A percentile compares a stretch with the other conserved stretches of the same genome.
Conservation (phyloP, 192 early-diverging fungal species). For the Backusella liffmaniae region DNA sequence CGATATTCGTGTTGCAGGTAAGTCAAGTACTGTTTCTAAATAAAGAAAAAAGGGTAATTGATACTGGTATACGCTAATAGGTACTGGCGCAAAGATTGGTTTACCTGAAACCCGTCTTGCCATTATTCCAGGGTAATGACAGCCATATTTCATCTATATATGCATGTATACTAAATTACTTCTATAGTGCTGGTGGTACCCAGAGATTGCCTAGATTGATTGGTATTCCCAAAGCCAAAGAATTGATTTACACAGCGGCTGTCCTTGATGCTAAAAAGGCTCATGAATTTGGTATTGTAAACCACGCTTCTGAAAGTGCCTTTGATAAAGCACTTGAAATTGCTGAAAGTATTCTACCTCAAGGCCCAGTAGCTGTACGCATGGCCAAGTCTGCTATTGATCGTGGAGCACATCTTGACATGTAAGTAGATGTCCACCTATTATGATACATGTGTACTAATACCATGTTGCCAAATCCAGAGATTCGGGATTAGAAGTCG, state of each 20-base stretch:
- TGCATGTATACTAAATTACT: background rate
- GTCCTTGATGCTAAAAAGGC: slow-evolving; percentile 67
- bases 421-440: slow-evolving; percentile 37
- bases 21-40: background rate
- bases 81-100: slow-evolving; percentile 72
- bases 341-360: slow-evolving; percentile 73
- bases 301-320: slow-evolving; percentile 67
- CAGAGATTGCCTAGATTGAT: slow-evolving; percentile 88
- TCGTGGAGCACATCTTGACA: slow-evolving; percentile 74
- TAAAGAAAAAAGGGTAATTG: background rate
- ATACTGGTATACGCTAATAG: slow-evolving; percentile 16
- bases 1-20: slow-evolving; percentile 86
- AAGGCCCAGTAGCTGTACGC: slow-evolving; percentile 82
- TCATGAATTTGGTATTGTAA: slow-evolving; percentile 72
- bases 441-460: background rate
- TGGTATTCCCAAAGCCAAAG: slow-evolving; percentile 85
- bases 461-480: slow-evolving; percentile 30
- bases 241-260: slow-evolving; percentile 87
- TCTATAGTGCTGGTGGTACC: slow-evolving; percentile 85
- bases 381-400: slow-evolving; percentile 94
- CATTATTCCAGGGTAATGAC: slow-evolving; percentile 87
- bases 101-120: slow-evolving; percentile 90
- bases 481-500: slow-evolving; percentile 82
- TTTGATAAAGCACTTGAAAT: slow-evolving; percentile 76
- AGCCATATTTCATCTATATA: background rate